Base-by-base conservation (phyloP, 2,329 filamentous ascomycete genomes). In the Biscogniauxia marginata region DNA sequence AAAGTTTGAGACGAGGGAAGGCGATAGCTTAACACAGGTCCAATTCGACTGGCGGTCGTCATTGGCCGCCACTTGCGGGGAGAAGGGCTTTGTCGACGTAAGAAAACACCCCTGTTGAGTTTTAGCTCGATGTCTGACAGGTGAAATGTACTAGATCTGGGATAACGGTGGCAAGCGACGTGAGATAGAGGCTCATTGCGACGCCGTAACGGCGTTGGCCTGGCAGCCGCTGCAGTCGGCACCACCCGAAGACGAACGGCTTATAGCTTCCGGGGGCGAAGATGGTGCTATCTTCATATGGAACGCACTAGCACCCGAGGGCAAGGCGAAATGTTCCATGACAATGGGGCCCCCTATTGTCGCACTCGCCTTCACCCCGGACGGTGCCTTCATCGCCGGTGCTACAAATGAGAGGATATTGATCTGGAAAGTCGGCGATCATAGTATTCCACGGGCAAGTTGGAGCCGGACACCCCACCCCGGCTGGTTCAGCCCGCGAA, bases 381-480 rank as follows among this genome's bases (percentile, higher is more conserved):
- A 87, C 57, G 85, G 85, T 1, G 79, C 79, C 19, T 86, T 85
- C 61, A 79, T 88, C 51, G 85, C 85, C 0, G 84, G 83, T 4
- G 84, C 83, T 4, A 86, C 84, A 0, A 77, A 77, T 19, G 79
- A 80, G 30, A 78, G 77, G 55, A 82, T 87, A 13, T 71, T 86
- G 43, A 85, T 88, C 47, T 88, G 85, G 84, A 87, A 86, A 66
- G 80, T 86, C 11, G 83, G 81, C 57, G 84, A 84, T 52, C 75
- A 80, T 47, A 73, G 76, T 22, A 76, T 85, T 47, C 85, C 85
- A 4, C 77, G 82, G 47, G 85, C 85, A 16, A 83, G 77, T 65
- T 88, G 85, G 84, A 81, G 75, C 57, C 74, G 82, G 58, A 73
- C 76, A 22, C 74, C 78, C 8, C 82, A 86, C 61, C 74, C 77